Evolutionary conservation across 345 rosid species (phyloP).

Genomic region (Moringa oleifera): DNA sequence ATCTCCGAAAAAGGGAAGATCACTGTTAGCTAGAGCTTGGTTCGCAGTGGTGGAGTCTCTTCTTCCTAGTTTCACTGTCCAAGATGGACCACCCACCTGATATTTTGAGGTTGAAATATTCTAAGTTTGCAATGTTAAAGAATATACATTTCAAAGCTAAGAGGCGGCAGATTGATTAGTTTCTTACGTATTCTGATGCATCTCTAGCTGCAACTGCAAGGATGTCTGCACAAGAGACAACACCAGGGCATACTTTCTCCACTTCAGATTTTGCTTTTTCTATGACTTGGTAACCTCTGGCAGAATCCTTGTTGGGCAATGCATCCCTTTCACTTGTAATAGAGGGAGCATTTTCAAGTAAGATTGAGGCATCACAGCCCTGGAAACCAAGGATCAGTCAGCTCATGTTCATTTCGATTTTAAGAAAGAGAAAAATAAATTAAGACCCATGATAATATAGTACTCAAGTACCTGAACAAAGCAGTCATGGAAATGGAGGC

Average conservation of each 20-base stretch:
- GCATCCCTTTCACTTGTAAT: constrained; percentile 30
- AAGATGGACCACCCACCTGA: constrained; percentile 46
- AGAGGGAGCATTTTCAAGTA: constrained; percentile 32
- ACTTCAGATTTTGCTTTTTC: constrained; percentile 33
- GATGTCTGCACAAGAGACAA: constrained; percentile 40
- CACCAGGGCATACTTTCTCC: constrained; percentile 32
- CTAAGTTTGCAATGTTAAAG: too few relatives aligned
- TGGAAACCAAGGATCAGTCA: too few relatives aligned
- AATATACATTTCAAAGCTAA: too few relatives aligned
- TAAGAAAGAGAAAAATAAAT: too few relatives aligned
- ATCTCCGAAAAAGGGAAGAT: constrained; percentile 17
- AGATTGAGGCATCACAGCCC: constrained; percentile 54
- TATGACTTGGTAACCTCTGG: constrained; percentile 31
- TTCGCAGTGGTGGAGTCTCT: constrained; percentile 40
- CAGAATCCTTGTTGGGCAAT: constrained; percentile 18
- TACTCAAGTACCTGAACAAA: constrained; percentile 34
- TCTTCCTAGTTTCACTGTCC: constrained; percentile 40
- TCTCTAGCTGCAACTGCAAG: constrained; percentile 35
- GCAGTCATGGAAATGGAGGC: too few relatives aligned
- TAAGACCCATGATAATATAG: too few relatives aligned
- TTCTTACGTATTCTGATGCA: constrained; percentile 32
- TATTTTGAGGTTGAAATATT: too few relatives aligned
- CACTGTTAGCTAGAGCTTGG: constrained; percentile 12
- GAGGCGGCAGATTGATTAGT: too few relatives aligned
- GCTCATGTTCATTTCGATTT: too few relatives aligned